A percentile compares a stretch with the other conserved stretches of the same genome.
These are phyloP conservation scores for Mortierella sp. DNA, from an alignment of 371 early-diverging fungal species.

Conservation along the genomic window DNA sequence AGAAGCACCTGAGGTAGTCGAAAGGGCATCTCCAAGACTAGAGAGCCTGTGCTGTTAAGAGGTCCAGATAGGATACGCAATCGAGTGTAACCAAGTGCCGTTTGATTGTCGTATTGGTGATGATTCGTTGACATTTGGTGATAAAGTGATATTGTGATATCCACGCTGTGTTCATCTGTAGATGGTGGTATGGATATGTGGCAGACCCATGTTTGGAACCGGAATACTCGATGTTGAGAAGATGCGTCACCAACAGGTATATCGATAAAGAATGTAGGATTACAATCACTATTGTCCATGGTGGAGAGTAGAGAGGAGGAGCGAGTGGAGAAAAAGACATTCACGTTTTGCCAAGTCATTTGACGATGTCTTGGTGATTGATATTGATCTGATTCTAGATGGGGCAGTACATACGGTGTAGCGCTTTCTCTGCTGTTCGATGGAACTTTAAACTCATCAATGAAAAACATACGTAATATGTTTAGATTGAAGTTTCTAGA, in stretches of 20 bases:
- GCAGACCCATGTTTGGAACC: slow-evolving; percentile 10
- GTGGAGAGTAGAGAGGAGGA: neutral
- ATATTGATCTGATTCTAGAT: too few relatives aligned
- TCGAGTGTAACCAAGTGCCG: neutral
- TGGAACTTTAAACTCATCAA: too few relatives aligned
- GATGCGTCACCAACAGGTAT: neutral
- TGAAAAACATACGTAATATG: too few relatives aligned
- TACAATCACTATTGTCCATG: neutral
- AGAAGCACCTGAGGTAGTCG: slow-evolving; percentile 9
- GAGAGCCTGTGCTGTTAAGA: neutral
- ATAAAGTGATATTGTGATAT: slow-evolving; percentile 1
- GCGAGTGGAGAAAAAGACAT: too few relatives aligned
- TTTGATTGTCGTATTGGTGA: neutral
- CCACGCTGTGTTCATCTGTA: neutral
- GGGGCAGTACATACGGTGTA: too few relatives aligned
- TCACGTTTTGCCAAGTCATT: too few relatives aligned
- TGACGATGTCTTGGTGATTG: too few relatives aligned
- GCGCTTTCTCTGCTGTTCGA: too few relatives aligned
- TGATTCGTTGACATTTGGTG: neutral
- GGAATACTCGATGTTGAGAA: neutral
- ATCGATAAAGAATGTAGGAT: slow-evolving; percentile 7
- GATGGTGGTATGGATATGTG: slow-evolving; percentile 1
- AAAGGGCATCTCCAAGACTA: slow-evolving; percentile 19
- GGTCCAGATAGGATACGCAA: slow-evolving; percentile 2
- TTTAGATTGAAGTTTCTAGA: too few relatives aligned